Base-by-base conservation (phyloP, 805 yeast species). In the Cyberlindnera nakhonratchasimensis region DNA sequence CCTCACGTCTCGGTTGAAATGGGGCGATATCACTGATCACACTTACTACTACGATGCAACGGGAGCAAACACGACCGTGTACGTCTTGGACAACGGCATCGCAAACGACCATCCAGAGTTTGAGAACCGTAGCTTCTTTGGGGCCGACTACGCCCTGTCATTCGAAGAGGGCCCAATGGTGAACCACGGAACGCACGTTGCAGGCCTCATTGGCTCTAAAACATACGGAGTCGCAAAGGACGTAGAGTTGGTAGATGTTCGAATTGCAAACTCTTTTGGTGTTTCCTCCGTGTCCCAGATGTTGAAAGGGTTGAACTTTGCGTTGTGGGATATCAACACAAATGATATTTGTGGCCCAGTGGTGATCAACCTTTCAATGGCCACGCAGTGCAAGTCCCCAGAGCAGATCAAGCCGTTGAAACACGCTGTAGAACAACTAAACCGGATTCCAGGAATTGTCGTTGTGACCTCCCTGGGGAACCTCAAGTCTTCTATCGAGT, bases 101-200 rank as follows among this genome's bases (percentile, higher is more conserved):
- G 66, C 64, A 44, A 66, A 68, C 12, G 67, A 66, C 6, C 81
- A 79, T 55, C 75, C 74, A n/a, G 82, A 81, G 31, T 66, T 84
- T 54, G 80, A 72, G 52, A 82, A 79, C 0, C 66, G 91, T 43
- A 86, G 82, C 8, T 47, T 42, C 6, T 55, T 63, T 43, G 90
- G 89, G 1, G 72, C 67, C 6, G 85, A 80, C 51, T 84, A 78
- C 51, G 77, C 77, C 1, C 16, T 14, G 16, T 12, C 25, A 2
- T 83, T 81, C 4, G 96, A 88, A 57, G 62, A 64, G 9, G 79
- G 80, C 49, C 14, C 29, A 12, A 34, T 34, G 37, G 12, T 17
- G 29, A 96, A 96, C 0, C 97, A 89, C 61, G 97, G 96, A 0
- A 88, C 96, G 2, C 96, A 89, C 62, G 93, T 90, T 34, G 95